phyloP scores from a whole-genome alignment of 768 basidiomycete genomes.

The Neoboletus magnificus region DNA sequence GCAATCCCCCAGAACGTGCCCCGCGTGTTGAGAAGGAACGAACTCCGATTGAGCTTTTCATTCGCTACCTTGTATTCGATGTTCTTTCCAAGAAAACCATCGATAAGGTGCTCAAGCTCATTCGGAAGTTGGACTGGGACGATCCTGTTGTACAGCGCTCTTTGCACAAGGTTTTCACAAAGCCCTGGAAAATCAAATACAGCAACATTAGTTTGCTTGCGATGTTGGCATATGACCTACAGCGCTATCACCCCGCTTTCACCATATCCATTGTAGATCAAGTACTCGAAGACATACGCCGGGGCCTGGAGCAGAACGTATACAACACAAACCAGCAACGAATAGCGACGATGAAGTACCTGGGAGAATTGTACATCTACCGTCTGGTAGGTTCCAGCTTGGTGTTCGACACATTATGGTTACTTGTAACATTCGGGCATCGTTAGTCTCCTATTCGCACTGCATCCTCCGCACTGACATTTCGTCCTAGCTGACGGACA shows the following conservation, averaged over 20 bases:
- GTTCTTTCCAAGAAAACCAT: slow-evolving; percentile 90
- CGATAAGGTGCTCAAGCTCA: slow-evolving; percentile 90
- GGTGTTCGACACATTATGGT: slow-evolving; percentile 94
- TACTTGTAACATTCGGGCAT: slow-evolving; percentile 92
- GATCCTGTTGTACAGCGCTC: slow-evolving; percentile 55
- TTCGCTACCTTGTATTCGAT: slow-evolving; percentile 92
- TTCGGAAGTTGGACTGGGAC: slow-evolving; percentile 98
- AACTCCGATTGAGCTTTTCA: slow-evolving; percentile 85
- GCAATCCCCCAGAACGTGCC: slow-evolving; percentile 93
- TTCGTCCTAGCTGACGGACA: slow-evolving; percentile 72
- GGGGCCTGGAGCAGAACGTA: slow-evolving; percentile 89
- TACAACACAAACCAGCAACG: slow-evolving; percentile 95
- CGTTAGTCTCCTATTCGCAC: slow-evolving; percentile 50
- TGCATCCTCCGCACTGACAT: slow-evolving; percentile 10
- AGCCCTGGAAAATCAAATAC: slow-evolving; percentile 97
- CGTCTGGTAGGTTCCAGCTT: slow-evolving; percentile 84
- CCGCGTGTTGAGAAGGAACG: slow-evolving; percentile 85
- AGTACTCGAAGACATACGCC: slow-evolving; percentile 86
- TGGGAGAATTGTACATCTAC: slow-evolving; percentile 97
- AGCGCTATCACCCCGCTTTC: slow-evolving; percentile 90
- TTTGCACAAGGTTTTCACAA: slow-evolving; percentile 90
- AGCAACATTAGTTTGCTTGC: slow-evolving; percentile 85
- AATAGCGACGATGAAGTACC: slow-evolving; percentile 87
- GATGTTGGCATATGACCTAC: slow-evolving; percentile 92
- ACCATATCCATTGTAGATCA: slow-evolving; percentile 88